A percentile compares a stretch with the other conserved stretches of the same genome.
phyloP scores from a whole-genome alignment of 345 rosid genomes.

The Brassica rapa region DNA sequence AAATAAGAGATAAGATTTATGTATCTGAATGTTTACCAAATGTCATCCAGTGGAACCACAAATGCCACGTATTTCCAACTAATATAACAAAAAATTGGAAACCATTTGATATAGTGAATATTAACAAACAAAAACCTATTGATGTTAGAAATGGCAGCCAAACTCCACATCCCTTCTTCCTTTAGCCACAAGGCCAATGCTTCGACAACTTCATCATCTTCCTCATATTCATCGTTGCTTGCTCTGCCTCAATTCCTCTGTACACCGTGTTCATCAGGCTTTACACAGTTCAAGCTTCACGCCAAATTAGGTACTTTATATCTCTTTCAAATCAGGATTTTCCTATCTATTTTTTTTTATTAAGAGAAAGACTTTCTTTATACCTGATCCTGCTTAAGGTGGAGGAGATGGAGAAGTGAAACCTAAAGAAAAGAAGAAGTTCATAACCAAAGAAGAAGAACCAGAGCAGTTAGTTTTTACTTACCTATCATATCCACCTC shows the following conservation, averaged over 20 bases:
- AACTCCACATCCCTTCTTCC: conserved; percentile 32
- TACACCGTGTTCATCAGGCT: conserved; percentile 34
- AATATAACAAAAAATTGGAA: background rate
- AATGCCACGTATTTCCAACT: conserved; percentile 20
- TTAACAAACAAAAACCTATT: conserved; percentile 5
- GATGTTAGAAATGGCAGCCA: conserved; percentile 56
- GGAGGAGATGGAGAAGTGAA: conserved; percentile 73
- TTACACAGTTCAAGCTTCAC: conserved; percentile 51
- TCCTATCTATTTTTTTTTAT: background rate
- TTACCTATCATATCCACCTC: background rate
- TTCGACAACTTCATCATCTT: conserved; percentile 35
- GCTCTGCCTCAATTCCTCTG: conserved; percentile 22
- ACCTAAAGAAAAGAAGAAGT: conserved; percentile 76
- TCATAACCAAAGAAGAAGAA: conserved; percentile 86
- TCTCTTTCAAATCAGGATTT: background rate
- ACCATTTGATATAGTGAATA: conserved; percentile 18
- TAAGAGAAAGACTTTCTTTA: background rate
- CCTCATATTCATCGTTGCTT: conserved; percentile 32
- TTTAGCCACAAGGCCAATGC: conserved; percentile 30
- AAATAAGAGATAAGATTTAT: conserved; percentile 23
- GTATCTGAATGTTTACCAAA: background rate
- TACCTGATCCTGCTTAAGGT: conserved; percentile 39
- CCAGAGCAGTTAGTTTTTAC: conserved; percentile 64
- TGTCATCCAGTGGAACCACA: conserved; percentile 17
- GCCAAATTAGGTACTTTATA: conserved; percentile 54